Conservation (phyloP, 2,329 filamentous ascomycete genomes). For the Calonectria fujianensis region DNA sequence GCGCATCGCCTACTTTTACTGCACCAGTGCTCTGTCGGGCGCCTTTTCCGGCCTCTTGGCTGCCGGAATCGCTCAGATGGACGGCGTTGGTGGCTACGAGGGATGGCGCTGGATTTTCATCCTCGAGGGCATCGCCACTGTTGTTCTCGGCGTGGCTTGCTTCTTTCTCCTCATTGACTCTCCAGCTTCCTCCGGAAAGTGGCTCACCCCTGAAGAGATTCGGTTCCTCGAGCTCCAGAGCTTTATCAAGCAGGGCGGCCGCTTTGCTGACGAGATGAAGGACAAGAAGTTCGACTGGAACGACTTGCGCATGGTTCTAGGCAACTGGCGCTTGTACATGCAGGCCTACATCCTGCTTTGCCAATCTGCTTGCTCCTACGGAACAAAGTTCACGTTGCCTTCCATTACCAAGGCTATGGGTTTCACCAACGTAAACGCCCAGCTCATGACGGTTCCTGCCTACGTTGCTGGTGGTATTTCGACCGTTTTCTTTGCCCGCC, state of each 20-base stretch:
- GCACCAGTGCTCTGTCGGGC: slow-evolving; percentile 59
- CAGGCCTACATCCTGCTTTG: slow-evolving; percentile 53
- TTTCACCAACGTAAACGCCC: slow-evolving; percentile 57
- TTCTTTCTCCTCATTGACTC: slow-evolving; percentile 68
- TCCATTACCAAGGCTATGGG: slow-evolving; percentile 63
- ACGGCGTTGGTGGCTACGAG: slow-evolving; percentile 67
- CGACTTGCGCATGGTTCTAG: slow-evolving; percentile 51
- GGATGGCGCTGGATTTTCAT: slow-evolving; percentile 76
- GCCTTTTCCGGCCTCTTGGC: slow-evolving; percentile 67
- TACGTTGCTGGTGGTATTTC: slow-evolving; percentile 77
- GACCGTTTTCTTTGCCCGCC: slow-evolving; percentile 77
- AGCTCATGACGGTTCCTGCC: slow-evolving; percentile 72
- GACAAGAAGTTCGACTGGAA: slow-evolving; percentile 51
- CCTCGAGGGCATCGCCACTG: slow-evolving; percentile 74
- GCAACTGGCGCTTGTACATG: slow-evolving; percentile 54
- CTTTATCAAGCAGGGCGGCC: slow-evolving; percentile 56
- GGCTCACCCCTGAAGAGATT: slow-evolving; percentile 61
- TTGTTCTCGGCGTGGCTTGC: slow-evolving; percentile 59
- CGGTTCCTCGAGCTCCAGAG: slow-evolving; percentile 55
- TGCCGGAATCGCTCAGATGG: slow-evolving; percentile 48
- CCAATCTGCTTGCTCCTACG: slow-evolving; percentile 48
- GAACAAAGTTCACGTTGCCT: slow-evolving; percentile 57
- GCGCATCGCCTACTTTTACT: slow-evolving; percentile 56
- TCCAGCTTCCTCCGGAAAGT: slow-evolving; percentile 57
- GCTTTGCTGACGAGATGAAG: slow-evolving; percentile 45